These are phyloP conservation scores for Fraxinus greggii DNA, from an alignment of 305 asterid species.

Conservation along the genomic window DNA sequence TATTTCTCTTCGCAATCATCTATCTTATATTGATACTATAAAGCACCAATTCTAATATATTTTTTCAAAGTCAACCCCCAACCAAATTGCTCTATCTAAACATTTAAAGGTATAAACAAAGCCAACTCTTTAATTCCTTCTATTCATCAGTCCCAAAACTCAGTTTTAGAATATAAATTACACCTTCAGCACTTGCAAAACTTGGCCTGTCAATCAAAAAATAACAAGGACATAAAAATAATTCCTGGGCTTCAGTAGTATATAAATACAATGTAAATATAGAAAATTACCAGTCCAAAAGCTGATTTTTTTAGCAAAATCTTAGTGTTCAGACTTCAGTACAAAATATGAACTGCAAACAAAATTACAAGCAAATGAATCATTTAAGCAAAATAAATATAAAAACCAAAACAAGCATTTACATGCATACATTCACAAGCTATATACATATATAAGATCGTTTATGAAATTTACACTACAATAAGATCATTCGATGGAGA, in stretches of 20 bases:
- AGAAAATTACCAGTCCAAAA: constrained; percentile 2
- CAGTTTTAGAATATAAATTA: constrained; percentile 25
- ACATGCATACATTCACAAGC: constrained; percentile 9
- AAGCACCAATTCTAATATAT: not conserved
- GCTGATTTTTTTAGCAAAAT: constrained; percentile 8
- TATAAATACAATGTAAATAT: not conserved
- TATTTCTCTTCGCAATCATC: constrained; percentile 46
- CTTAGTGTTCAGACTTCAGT: constrained; percentile 20
- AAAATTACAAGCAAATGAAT: constrained; percentile 5
- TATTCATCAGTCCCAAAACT: constrained; percentile 21
- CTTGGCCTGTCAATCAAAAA: constrained; percentile 25
- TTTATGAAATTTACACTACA: not conserved
- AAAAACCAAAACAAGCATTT: not conserved
- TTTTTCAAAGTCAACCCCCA: constrained; percentile 13
- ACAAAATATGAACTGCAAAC: constrained; percentile 20
- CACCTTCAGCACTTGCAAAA: constrained; percentile 26
- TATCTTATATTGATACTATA: not conserved
- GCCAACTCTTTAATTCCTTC: not conserved
- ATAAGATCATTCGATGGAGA: constrained; percentile 1
- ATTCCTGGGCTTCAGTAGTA: not conserved
- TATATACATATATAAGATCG: constrained; percentile 7
- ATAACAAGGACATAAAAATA: not conserved
- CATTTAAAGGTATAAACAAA: not conserved
- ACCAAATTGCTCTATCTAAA: constrained; percentile 14
- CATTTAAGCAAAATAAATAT: constrained; percentile 9